Conservation (phyloP, 768 basidiomycete genomes). For the Lactarius sp. region DNA sequence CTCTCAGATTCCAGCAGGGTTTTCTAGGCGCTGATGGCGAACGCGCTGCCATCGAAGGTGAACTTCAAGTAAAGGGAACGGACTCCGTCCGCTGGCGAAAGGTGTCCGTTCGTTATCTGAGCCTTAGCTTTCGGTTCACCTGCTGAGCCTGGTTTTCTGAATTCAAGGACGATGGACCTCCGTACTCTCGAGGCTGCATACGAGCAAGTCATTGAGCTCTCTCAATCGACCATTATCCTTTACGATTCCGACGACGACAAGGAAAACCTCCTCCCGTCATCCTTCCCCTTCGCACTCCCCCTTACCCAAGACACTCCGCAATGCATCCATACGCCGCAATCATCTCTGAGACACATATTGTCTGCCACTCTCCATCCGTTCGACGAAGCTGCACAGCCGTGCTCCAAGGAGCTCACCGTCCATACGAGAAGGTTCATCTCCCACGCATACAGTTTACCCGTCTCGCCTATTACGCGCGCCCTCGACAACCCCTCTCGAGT, state of each 20-base stretch:
- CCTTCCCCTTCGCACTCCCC: conserved; percentile 78
- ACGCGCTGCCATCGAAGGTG: conserved; percentile 79
- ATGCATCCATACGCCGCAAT: conserved; percentile 70
- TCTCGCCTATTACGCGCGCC: conserved; percentile 54
- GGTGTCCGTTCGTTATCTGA: conserved; percentile 53
- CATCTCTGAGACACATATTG: conserved; percentile 65
- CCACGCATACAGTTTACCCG: conserved; percentile 50
- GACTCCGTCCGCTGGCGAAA: conserved; percentile 55
- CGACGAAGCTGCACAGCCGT: conserved; percentile 35
- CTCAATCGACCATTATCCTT: conserved; percentile 50
- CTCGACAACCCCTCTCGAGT: conserved; percentile 62
- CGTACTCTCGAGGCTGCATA: conserved; percentile 63
- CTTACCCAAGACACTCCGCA: conserved; percentile 77
- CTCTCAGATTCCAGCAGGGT: conserved; percentile 79
- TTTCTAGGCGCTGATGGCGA: conserved; percentile 81
- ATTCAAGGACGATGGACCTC: conserved; percentile 54
- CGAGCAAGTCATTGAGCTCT: conserved; percentile 62
- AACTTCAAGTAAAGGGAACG: conserved; percentile 76
- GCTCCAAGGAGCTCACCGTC: conserved; percentile 57
- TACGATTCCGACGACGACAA: conserved; percentile 41
- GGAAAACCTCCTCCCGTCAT: conserved; percentile 46
- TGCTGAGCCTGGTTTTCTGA: conserved; percentile 22
- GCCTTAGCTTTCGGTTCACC: conserved; percentile 11
- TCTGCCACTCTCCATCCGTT: conserved; percentile 55
- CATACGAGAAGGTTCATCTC: conserved; percentile 73